phyloP scores from a whole-genome alignment of 2,329 filamentous ascomycete species.

The Penicillium vulpinum region DNA sequence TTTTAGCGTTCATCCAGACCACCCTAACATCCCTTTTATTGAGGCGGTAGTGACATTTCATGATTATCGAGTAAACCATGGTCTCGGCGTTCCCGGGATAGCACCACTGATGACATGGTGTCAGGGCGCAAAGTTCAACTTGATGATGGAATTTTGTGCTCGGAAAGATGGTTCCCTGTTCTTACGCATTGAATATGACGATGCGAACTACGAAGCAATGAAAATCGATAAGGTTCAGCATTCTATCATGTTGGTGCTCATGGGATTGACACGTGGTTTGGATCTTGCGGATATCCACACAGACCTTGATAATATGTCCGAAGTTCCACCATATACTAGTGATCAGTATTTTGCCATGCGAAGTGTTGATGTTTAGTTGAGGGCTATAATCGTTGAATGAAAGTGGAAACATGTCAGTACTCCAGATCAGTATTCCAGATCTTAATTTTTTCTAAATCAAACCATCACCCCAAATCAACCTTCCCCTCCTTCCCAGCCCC shows the following conservation, averaged over 20 bases:
- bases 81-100: neutral
- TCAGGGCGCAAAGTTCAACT: neutral
- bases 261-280: neutral
- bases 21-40: neutral
- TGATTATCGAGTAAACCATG: neutral
- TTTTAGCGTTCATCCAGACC: neutral
- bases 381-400: neutral
- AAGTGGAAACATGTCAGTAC: neutral
- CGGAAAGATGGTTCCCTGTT: neutral
- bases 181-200: neutral
- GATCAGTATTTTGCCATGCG: neutral
- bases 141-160: neutral
- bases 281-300: neutral
- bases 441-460: neutral
- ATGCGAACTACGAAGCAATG: neutral
- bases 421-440: neutral
- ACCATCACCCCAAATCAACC: neutral
- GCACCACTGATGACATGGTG: neutral
- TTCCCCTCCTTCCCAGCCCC: neutral
- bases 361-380: neutral
- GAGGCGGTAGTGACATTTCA: neutral
- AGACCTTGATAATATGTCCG: neutral
- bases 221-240: neutral
- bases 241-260: neutral
- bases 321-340: neutral